Percentiles rank a stretch among this genome's conserved stretches.
Conservation (phyloP, 2,329 filamentous ascomycete genomes). For the Sclerotinia subarctica region DNA sequence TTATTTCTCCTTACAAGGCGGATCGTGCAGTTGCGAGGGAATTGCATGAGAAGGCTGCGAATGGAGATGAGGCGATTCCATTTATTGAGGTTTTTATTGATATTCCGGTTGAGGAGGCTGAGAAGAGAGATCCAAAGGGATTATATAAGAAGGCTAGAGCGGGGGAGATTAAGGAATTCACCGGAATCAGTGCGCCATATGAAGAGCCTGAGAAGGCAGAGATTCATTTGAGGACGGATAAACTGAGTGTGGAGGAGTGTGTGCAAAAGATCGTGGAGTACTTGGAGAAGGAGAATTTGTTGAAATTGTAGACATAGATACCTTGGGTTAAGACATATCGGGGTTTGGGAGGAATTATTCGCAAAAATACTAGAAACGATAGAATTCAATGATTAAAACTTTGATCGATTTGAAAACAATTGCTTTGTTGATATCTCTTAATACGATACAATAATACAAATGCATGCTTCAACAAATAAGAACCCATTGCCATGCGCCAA, state of each 20-base stretch:
- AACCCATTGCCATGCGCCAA: slow-evolving; percentile 27
- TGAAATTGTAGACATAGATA: slow-evolving; percentile 34
- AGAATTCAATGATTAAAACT: not conserved
- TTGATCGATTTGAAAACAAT: slow-evolving; percentile 2
- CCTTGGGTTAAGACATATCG: not conserved
- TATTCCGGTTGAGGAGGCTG: slow-evolving; percentile 84
- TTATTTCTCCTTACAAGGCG: slow-evolving; percentile 91
- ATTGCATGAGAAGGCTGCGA: slow-evolving; percentile 63
- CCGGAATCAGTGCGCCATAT: slow-evolving; percentile 91
- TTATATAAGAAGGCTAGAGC: slow-evolving; percentile 95
- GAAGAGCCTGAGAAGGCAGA: slow-evolving; percentile 84
- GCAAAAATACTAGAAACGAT: not conserved
- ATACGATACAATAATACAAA: slow-evolving; percentile 28
- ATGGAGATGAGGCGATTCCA: slow-evolving; percentile 62
- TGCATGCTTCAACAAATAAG: slow-evolving; percentile 25
- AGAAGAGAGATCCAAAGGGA: slow-evolving; percentile 95
- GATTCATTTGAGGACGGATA: slow-evolving; percentile 79
- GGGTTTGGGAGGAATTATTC: not conserved
- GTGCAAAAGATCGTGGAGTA: slow-evolving; percentile 82
- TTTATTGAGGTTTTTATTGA: slow-evolving; percentile 96
- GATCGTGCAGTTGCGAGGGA: slow-evolving; percentile 80
- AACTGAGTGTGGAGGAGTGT: slow-evolving; percentile 82
- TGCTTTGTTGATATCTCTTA: slow-evolving; percentile 15
- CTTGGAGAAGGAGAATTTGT: slow-evolving; percentile 66
- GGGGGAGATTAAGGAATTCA: slow-evolving; percentile 96